A percentile compares a stretch with the other conserved stretches of the same genome.
phyloP scores from a whole-genome alignment of 2,329 filamentous ascomycete species.

The Ophiostoma sp. region DNA sequence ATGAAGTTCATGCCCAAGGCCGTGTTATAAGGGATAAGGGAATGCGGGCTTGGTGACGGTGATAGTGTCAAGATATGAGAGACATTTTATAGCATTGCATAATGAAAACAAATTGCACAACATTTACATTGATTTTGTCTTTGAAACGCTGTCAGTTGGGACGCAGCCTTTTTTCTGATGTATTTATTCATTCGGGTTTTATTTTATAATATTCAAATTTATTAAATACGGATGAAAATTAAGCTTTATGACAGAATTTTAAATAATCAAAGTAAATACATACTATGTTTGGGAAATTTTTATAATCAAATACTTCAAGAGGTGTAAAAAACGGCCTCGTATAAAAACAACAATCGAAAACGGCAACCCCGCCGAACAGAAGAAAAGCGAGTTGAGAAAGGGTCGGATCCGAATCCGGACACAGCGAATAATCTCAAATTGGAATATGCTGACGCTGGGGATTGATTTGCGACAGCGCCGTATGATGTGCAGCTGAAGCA shows the following conservation, averaged over 20 bases:
- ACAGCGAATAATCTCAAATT: background rate
- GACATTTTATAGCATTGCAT: background rate
- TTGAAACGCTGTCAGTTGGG: no score
- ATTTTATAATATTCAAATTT: background rate
- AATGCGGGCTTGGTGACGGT: background rate
- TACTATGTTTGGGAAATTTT: no score
- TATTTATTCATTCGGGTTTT: background rate
- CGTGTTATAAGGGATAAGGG: constrained; percentile 65
- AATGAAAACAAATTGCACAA: background rate
- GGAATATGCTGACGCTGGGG: background rate
- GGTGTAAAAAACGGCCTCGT: background rate
- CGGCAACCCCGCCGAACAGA: background rate
- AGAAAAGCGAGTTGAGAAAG: background rate
- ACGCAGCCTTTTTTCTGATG: no score
- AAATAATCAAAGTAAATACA: no score
- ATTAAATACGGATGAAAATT: no score
- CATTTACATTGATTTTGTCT: background rate
- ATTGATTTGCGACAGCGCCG: constrained; percentile 1
- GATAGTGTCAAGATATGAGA: constrained; percentile 1
- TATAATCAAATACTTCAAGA: background rate
- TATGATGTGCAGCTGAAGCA: constrained; percentile 3
- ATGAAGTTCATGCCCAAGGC: constrained; percentile 83
- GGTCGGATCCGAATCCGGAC: background rate
- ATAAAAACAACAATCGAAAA: background rate
- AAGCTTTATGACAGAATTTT: background rate